Evolutionary conservation across 2,329 filamentous ascomycete species (phyloP).

Genomic region (Penicillium psychrosexuale): DNA sequence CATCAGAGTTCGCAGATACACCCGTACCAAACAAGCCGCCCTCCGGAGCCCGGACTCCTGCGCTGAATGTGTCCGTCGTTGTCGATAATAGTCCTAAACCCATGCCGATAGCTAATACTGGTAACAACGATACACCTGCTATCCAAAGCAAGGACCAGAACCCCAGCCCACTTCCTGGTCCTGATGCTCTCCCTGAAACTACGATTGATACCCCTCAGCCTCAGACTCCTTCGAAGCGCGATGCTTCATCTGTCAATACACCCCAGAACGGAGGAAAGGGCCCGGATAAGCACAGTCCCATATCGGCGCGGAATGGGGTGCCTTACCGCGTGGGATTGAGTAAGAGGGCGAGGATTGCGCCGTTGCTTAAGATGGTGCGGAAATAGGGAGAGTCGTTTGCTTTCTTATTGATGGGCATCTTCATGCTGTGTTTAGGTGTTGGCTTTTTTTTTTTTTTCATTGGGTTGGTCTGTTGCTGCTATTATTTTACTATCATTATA

Average conservation of each 20-base stretch:
- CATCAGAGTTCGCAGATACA: not conserved
- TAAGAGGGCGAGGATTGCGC: conserved; percentile 48
- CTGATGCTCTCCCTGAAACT: not conserved
- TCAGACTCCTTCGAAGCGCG: conserved; percentile 7
- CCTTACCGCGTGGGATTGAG: conserved; percentile 50
- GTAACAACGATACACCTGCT: not conserved
- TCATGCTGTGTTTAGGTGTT: not conserved
- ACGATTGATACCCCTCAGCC: conserved; percentile 2
- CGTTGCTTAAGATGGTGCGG: conserved; percentile 46
- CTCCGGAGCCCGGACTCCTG: not conserved
- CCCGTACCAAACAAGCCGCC: not conserved
- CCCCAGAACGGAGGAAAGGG: conserved; percentile 21
- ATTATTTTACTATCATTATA: conserved; percentile 19
- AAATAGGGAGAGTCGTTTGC: conserved; percentile 27
- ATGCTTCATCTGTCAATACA: not conserved
- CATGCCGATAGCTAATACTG: not conserved
- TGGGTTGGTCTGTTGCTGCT: not conserved
- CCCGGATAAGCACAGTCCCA: conserved; percentile 42
- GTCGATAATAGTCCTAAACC: conserved; percentile 1
- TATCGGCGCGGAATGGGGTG: conserved; percentile 38
- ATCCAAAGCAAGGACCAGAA: not conserved
- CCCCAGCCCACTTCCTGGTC: not conserved
- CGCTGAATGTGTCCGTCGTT: not conserved
- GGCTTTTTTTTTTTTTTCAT: not conserved
- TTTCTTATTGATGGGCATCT: not conserved